Base-by-base conservation (phyloP, 2,329 filamentous ascomycete genomes). In the Pezicula rhizophila region DNA sequence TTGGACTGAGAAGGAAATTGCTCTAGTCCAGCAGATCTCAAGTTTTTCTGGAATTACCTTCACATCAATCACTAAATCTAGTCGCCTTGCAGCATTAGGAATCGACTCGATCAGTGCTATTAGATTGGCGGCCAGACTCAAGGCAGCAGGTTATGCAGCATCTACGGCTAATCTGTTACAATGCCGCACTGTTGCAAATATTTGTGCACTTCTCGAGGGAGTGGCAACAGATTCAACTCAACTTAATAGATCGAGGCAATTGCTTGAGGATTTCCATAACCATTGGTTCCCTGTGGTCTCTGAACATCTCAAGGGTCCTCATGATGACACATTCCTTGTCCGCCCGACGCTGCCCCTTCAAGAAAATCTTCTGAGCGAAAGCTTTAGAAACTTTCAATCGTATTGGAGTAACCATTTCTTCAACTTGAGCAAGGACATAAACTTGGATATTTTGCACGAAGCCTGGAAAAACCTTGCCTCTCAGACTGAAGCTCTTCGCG, bases 381-480 rank as follows among this genome's bases (percentile, higher is more conserved):
- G 61, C 3, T 60, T 66, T 57, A 57, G 60, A 10, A 61, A 57
- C 14, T 54, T 57, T n/a, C 54, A 61, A 45, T 57, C 62, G 49
- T 67, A 68, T 45, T 67, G 65, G 64, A 67, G 64, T 48, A 64
- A 65, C 41, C 60, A 62, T 25, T 62, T 65, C 45, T 64, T 66
- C 37, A 46, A 50, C 2, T 59, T 66, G 20, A 54, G 57, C 11
- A 28, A 20, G 1, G 38, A 52, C 2, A 52, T 66, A 8, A 62
- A 66, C 45, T 18, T 65, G 4, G 18, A 46, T 4, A 52, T 58
- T 14, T 17, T 67, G 64, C 62, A 46, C 55, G 40, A 53, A 55
- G 2, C 55, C 17, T 67, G 64, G 64, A 46, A 56, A 39, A 53
- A 54, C 2, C 55, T 64, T n/a, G 59, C 53, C 39, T 51, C 53